phyloP scores from a whole-genome alignment of 139 green algal species.

The Picochlorum sp. region DNA sequence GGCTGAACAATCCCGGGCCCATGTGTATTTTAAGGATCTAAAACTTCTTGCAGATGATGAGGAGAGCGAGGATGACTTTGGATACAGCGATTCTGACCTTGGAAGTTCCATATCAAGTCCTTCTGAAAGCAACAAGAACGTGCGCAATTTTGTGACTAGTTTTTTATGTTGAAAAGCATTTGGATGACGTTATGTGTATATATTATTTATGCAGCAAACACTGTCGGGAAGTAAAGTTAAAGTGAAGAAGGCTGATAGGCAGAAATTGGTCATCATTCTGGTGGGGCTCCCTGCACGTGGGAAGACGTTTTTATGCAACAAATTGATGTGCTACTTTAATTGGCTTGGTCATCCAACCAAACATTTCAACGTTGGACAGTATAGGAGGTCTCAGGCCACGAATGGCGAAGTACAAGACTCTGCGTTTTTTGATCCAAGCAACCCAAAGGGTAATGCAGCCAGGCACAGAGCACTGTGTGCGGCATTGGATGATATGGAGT shows the following conservation, averaged over 20 bases:
- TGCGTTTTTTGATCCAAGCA: slow-evolving; percentile 78
- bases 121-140: too few species aligned
- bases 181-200: too few species aligned
- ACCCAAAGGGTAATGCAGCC: slow-evolving; percentile 60
- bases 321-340: slow-evolving; percentile 78
- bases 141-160: too few species aligned
- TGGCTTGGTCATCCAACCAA: slow-evolving; percentile 83
- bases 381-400: slow-evolving; percentile 54
- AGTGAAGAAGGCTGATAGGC: slow-evolving; percentile 34
- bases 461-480: slow-evolving; percentile 59
- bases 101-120: too few species aligned
- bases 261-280: slow-evolving; percentile 82
- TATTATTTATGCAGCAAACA: too few species aligned
- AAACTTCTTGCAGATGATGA: slow-evolving; percentile 30
- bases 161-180: too few species aligned
- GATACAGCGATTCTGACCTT: too few species aligned
- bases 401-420: slow-evolving; percentile 55
- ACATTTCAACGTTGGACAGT: slow-evolving; percentile 95
- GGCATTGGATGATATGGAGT: slow-evolving; percentile 83
- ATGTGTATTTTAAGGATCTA: slow-evolving; percentile 42
- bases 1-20: not conserved
- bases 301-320: slow-evolving; percentile 93
- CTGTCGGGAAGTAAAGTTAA: not conserved
- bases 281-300: slow-evolving; percentile 79
- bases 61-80: slow-evolving; percentile 9